These are phyloP conservation scores for Favolaschia claudopus DNA, from an alignment of 768 basidiomycete genomes.

Conservation along the genomic window DNA sequence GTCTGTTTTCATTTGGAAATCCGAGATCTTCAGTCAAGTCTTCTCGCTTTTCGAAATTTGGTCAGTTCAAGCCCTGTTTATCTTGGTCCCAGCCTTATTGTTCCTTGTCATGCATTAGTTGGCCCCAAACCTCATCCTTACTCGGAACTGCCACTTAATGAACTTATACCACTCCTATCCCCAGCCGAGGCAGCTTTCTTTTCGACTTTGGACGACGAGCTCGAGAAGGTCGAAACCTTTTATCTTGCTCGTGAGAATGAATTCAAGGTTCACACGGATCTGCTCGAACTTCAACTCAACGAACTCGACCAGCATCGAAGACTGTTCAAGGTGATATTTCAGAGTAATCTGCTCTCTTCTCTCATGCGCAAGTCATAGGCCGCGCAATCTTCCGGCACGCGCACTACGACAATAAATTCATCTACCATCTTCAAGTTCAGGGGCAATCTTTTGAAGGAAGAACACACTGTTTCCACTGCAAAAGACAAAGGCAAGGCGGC, in stretches of 20 bases:
- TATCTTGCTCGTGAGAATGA: constrained; percentile 75
- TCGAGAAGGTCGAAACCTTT: constrained; percentile 88
- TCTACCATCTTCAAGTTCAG: constrained; percentile 10
- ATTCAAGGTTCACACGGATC: constrained; percentile 54
- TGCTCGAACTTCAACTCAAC: constrained; percentile 72
- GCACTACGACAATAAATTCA: constrained; percentile 6
- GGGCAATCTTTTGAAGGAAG: constrained; percentile 13
- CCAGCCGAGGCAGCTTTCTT: constrained; percentile 78
- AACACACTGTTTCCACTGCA: neutral
- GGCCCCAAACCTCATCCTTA: constrained; percentile 33
- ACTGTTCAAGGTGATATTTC: constrained; percentile 58
- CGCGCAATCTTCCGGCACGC: constrained; percentile 6
- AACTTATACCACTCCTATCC: constrained; percentile 63
- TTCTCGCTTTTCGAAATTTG: constrained; percentile 13
- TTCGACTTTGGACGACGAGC: constrained; percentile 73
- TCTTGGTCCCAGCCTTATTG: neutral
- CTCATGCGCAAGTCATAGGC: constrained; percentile 3
- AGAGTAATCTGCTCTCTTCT: neutral
- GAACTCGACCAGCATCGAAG: constrained; percentile 78
- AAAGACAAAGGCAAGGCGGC: constrained; percentile 16
- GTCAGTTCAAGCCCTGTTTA: neutral
- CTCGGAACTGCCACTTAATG: constrained; percentile 47
- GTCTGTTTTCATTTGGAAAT: constrained; percentile 18
- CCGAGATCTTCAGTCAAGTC: neutral
- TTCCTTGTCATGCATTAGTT: neutral